These are phyloP conservation scores for Fusarium clavum DNA, from an alignment of 2,329 filamentous ascomycete genomes.

Conservation along the genomic window DNA sequence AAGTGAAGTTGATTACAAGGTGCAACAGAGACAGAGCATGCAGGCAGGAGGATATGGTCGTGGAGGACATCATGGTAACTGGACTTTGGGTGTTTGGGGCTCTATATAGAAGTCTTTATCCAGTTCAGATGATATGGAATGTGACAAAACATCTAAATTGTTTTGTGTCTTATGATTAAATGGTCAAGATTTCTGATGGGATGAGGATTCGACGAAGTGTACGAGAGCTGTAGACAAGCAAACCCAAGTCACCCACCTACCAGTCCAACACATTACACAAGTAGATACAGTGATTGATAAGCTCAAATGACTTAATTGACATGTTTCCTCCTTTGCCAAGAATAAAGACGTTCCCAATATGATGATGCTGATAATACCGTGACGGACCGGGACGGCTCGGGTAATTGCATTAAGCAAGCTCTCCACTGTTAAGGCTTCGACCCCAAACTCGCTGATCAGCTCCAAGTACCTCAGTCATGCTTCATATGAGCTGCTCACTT, in stretches of 20 bases:
- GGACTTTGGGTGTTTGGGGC: slow-evolving; percentile 74
- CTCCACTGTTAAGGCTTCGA: slow-evolving; percentile 36
- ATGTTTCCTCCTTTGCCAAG: slow-evolving; percentile 5
- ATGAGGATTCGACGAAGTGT: not conserved
- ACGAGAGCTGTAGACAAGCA: not conserved
- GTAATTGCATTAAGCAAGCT: slow-evolving; percentile 49
- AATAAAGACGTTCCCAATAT: slow-evolving; percentile 3
- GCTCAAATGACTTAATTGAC: slow-evolving; percentile 1
- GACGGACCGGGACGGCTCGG: slow-evolving; percentile 39
- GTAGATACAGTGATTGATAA: not conserved
- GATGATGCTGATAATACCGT: slow-evolving; percentile 20
- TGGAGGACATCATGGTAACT: slow-evolving; percentile 59
- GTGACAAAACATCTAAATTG: not conserved
- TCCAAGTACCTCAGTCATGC: slow-evolving; percentile 17
- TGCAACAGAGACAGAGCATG: slow-evolving; percentile 73
- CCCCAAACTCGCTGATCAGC: slow-evolving; percentile 26
- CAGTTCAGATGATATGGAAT: slow-evolving; percentile 12
- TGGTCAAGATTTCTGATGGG: not conserved
- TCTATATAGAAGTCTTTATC: slow-evolving; percentile 52
- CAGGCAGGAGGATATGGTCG: slow-evolving; percentile 63
- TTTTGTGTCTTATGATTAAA: not conserved
- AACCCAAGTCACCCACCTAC: slow-evolving; percentile 27
- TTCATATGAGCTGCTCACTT: slow-evolving; percentile 39
- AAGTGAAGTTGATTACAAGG: slow-evolving; percentile 68
- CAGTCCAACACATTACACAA: slow-evolving; percentile 7